Conservation (phyloP, 306 rosid genomes). For the Castanea mollissima region DNA sequence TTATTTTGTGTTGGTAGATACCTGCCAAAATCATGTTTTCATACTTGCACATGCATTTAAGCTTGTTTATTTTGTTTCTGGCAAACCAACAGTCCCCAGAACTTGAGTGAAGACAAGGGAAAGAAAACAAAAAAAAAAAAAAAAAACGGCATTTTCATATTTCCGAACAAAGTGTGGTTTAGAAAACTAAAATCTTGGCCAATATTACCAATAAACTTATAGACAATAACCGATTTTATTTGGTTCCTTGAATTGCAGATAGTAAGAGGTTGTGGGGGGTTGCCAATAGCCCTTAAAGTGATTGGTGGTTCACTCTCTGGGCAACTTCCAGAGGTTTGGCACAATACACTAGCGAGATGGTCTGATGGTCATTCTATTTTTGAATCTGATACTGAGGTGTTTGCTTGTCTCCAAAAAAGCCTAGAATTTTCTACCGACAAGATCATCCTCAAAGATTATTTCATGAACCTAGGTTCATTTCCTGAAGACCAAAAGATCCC, state of each 20-base stretch:
- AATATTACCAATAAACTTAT: not conserved
- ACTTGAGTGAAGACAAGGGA: too few species aligned
- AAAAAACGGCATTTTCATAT: too few species aligned
- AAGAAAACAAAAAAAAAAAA: too few species aligned
- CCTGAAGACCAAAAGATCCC: conserved; percentile 38
- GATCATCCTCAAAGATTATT: conserved; percentile 26
- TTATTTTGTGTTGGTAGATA: too few species aligned
- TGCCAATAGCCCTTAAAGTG: conserved; percentile 29
- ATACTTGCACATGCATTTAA: too few species aligned
- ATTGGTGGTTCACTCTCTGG: conserved; percentile 26
- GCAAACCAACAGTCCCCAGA: too few species aligned
- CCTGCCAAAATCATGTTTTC: too few species aligned
- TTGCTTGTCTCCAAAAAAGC: conserved; percentile 23
- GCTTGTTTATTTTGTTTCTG: too few species aligned
- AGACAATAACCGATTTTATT: not conserved
- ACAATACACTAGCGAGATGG: conserved; percentile 7
- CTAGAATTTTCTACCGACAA: conserved; percentile 24
- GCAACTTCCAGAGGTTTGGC: conserved; percentile 18
- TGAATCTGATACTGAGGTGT: conserved; percentile 12
- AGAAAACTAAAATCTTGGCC: not conserved
- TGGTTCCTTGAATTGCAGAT: conserved; percentile 21
- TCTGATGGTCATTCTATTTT: conserved; percentile 19
- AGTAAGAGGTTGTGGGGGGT: conserved; percentile 25
- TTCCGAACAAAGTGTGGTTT: too few species aligned
- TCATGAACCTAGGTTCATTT: conserved; percentile 39